Evolutionary conservation across 306 rosid species (phyloP).

Genomic region (Lagenaria siceraria): DNA sequence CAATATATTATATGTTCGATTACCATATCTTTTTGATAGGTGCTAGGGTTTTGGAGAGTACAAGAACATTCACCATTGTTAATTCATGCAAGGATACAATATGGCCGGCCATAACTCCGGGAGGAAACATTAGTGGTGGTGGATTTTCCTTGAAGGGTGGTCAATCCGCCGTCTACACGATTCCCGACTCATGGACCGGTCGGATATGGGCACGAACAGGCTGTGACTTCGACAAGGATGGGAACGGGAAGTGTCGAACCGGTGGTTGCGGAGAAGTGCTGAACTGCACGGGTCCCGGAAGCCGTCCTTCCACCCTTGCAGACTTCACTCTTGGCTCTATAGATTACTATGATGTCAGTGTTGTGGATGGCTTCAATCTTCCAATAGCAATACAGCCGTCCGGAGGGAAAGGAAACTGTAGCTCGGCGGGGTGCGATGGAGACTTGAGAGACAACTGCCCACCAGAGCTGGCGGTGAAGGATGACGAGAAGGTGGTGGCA

Average conservation of each 20-base stretch:
- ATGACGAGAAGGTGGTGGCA: slow-evolving; percentile 25
- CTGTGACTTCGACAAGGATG: slow-evolving; percentile 40
- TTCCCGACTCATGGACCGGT: slow-evolving; percentile 15
- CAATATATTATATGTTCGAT: neutral
- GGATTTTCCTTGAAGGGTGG: slow-evolving; percentile 20
- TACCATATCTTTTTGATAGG: neutral
- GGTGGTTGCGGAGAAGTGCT: slow-evolving; percentile 39
- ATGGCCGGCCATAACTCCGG: slow-evolving; percentile 46
- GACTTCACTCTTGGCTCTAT: slow-evolving; percentile 37
- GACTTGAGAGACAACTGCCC: slow-evolving; percentile 49
- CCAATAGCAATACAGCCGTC: slow-evolving; percentile 35
- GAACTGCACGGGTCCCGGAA: slow-evolving; percentile 37
- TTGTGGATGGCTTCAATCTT: slow-evolving; percentile 60
- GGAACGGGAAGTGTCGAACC: slow-evolving; percentile 41
- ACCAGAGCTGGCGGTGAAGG: slow-evolving; percentile 10
- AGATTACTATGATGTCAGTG: slow-evolving; percentile 50
- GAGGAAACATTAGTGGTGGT: slow-evolving; percentile 32
- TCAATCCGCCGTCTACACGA: neutral
- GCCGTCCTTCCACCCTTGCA: slow-evolving; percentile 37
- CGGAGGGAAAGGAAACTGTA: neutral
- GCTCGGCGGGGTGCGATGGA: slow-evolving; percentile 1
- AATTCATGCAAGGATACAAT: slow-evolving; percentile 48
- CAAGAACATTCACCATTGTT: slow-evolving; percentile 19
- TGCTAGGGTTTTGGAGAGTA: neutral
- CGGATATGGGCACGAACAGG: slow-evolving; percentile 57